Percentiles rank a stretch among this genome's conserved stretches.
These are phyloP conservation scores for Paramecium sexaurelia DNA, from an alignment of 73 alveolate species.

Conservation along the genomic window DNA sequence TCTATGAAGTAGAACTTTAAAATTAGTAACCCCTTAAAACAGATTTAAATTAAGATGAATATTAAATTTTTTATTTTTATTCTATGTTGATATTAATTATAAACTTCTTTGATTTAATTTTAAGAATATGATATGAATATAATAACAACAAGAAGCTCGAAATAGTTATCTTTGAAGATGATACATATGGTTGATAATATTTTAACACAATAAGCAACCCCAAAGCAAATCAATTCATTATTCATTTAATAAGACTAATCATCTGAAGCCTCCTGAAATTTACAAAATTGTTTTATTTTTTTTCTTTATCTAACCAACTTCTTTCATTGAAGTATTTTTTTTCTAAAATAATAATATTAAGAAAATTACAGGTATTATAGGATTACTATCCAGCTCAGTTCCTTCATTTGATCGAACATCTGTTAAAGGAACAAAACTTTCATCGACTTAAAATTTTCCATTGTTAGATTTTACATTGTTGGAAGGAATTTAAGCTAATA, in stretches of 20 bases:
- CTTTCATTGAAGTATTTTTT: constrained; percentile 34
- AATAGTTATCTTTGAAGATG: too few relatives aligned
- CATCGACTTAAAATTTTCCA: neutral
- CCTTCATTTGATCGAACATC: neutral
- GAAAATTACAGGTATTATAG: neutral
- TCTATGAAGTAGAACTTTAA: too few relatives aligned
- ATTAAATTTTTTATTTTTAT: too few relatives aligned
- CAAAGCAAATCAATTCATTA: neutral
- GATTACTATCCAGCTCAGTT: constrained; percentile 24
- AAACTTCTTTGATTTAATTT: neutral
- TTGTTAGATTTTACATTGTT: neutral
- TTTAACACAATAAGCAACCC: neutral
- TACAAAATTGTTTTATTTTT: neutral
- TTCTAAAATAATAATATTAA: neutral
- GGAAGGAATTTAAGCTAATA: neutral
- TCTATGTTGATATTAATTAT: neutral
- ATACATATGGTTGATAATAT: neutral
- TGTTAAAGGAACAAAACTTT: neutral
- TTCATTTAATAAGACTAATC: neutral
- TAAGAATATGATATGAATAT: too few relatives aligned
- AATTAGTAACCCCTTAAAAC: neutral
- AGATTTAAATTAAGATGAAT: too few relatives aligned
- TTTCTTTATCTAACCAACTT: neutral
- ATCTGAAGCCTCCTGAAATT: neutral
- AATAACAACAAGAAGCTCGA: too few relatives aligned